Evolutionary conservation across 2,329 filamentous ascomycete genomes (phyloP), one percentile per base, ranked within the genome.

Genomic region (Coniochaeta prunicola): DNA sequence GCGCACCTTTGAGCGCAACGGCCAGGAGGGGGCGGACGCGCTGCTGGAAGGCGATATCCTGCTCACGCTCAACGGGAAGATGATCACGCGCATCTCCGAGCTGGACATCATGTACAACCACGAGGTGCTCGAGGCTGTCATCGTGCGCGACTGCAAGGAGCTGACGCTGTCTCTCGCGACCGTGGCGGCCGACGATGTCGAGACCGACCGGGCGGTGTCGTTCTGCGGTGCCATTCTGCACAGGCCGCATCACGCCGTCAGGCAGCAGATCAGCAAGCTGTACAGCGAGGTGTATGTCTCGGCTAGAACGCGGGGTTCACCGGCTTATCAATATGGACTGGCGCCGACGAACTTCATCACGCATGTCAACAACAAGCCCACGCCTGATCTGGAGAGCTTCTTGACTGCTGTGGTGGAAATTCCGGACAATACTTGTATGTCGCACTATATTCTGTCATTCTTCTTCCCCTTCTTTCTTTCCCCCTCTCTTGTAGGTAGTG

Each of bases 331-430:
- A 71, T 96, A 96, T 69, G 92, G 92, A 17, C 84, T 99, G 31
- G 91, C 93, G 4, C 92, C 93, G 1, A 99, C 94, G 17, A 99
- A 97, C 74, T 99, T 99, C 74, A 90, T 99, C 72, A 96, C 93
- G 0, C 91, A 94, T 63, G 92, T 99, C 66, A 99, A 99, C 71
- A 92, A 91, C 58, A 84, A 90, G 60, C 80, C 89, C 17, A 97
- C 94, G 0, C 89, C 87, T 1, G 89, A 96, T 67, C 79, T 99
- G 9, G 83, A 90, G 66, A 76, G 84, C 3, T 97, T 99, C 73
- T 79, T 97, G 62, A 78, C 79, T 28, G 89, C 92, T 63, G 92
- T 96, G 19, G 85, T 88, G 66, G 87, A 89, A 73, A 97, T 99
- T 66, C 90, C 91, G 0, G 92, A 99, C 67, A 99, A 99, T 69